Evolutionary conservation across 2,329 filamentous ascomycete species (phyloP).

Genomic region (Neoscytalidium dimidiatum): DNA sequence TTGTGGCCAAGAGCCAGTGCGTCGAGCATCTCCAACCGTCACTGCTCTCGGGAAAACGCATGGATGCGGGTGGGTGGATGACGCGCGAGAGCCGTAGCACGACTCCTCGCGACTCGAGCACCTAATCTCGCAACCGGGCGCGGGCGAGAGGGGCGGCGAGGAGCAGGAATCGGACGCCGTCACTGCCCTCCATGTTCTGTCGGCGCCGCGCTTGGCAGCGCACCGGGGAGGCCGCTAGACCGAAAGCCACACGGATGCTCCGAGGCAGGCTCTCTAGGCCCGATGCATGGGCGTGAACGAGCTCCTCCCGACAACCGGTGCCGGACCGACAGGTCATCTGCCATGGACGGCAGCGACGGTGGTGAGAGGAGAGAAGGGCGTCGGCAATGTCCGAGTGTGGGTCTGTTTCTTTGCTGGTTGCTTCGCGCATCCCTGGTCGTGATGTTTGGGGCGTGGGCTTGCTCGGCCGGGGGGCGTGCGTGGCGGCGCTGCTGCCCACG

Average conservation of each 20-base stretch:
- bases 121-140: background rate
- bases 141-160: background rate
- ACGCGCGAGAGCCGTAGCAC: background rate
- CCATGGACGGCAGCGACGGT: background rate
- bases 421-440: background rate
- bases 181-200: background rate
- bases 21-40: background rate
- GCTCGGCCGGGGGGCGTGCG: background rate
- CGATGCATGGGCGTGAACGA: background rate
- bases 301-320: background rate
- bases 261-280: background rate
- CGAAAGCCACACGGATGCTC: conserved; percentile 6
- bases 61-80: background rate
- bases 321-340: background rate
- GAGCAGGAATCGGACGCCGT: background rate
- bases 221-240: background rate
- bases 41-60: background rate
- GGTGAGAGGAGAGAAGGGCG: background rate
- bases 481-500: background rate
- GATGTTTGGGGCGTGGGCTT: background rate
- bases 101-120: background rate
- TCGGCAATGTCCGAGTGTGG: conserved; percentile 11
- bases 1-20: background rate
- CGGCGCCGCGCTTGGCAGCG: conserved; percentile 1
- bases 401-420: background rate